Conservation (phyloP, 805 yeast genomes). For the Debaryomyces maramus region DNA sequence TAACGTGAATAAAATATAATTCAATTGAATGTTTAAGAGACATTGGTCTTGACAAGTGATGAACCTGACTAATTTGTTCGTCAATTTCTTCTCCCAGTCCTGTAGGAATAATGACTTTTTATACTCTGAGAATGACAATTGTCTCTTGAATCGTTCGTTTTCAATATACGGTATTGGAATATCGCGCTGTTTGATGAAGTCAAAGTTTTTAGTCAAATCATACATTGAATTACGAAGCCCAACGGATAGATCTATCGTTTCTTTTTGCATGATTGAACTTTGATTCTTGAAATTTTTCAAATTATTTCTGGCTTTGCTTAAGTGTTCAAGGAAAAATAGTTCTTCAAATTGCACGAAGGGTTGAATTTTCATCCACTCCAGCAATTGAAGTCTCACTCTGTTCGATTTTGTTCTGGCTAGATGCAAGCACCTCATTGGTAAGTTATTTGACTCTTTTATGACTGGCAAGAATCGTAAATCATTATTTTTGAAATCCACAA, state of each 20-base stretch:
- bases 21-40: conserved; percentile 36
- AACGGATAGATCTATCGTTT: conserved; percentile 19
- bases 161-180: conserved; percentile 7
- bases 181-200: conserved; percentile 12
- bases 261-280: conserved; percentile 15
- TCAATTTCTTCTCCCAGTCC: conserved; percentile 31
- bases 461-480: conserved; percentile 33
- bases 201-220: conserved; percentile 21
- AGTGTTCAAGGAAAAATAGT: conserved; percentile 17
- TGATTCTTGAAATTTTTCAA: conserved; percentile 14
- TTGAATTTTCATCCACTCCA: conserved; percentile 38
- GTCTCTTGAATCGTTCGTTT: conserved; percentile 11
- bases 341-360: conserved; percentile 34
- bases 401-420: conserved; percentile 19
- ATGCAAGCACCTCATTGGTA: conserved; percentile 13
- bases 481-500: conserved; percentile 35
- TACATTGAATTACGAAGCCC: conserved; percentile 18
- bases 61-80: conserved; percentile 24
- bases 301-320: conserved; percentile 15
- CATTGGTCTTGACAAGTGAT: conserved; percentile 27
- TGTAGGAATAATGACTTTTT: conserved; percentile 19
- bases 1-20: conserved; percentile 36
- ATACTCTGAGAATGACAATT: conserved; percentile 6
- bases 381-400: conserved; percentile 27
- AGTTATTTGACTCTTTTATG: conserved; percentile 7